These are phyloP conservation scores for Gliomastix tumulicola DNA, from an alignment of 2,329 filamentous ascomycete species.

Conservation along the genomic window DNA sequence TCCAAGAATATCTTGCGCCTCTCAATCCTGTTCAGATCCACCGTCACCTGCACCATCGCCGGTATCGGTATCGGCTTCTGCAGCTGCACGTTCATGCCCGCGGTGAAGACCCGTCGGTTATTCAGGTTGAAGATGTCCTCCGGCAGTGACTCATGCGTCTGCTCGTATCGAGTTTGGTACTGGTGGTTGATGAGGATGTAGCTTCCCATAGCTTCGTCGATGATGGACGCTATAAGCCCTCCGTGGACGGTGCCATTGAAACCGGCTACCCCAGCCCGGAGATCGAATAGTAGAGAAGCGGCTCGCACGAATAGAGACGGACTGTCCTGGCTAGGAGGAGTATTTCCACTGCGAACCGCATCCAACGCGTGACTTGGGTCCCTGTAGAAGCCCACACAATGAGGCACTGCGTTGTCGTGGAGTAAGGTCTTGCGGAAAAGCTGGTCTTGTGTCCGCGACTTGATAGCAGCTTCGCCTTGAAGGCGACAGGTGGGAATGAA, in stretches of 20 bases:
- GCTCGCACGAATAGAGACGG: background rate
- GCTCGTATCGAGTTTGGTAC: background rate
- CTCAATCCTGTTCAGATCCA: background rate
- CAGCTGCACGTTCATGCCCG: background rate
- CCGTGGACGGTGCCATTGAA: background rate
- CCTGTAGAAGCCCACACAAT: background rate
- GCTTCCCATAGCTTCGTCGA: background rate
- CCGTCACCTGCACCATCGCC: background rate
- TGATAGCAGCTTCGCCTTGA: no score
- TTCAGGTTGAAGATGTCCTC: background rate
- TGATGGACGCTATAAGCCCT: background rate
- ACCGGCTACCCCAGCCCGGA: background rate
- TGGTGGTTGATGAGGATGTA: background rate
- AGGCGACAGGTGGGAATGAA: no score
- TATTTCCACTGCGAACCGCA: no score
- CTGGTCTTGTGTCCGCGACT: no score
- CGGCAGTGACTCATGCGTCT: no score
- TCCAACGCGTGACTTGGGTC: no score
- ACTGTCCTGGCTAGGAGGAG: background rate
- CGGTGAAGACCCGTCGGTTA: background rate
- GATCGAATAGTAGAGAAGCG: background rate
- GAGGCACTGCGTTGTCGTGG: background rate
- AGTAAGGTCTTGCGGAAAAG: background rate
- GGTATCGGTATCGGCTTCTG: background rate
- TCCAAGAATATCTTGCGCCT: background rate